Base-by-base conservation (phyloP, 1,139 yeast genomes). In the Pichia cactophila region DNA sequence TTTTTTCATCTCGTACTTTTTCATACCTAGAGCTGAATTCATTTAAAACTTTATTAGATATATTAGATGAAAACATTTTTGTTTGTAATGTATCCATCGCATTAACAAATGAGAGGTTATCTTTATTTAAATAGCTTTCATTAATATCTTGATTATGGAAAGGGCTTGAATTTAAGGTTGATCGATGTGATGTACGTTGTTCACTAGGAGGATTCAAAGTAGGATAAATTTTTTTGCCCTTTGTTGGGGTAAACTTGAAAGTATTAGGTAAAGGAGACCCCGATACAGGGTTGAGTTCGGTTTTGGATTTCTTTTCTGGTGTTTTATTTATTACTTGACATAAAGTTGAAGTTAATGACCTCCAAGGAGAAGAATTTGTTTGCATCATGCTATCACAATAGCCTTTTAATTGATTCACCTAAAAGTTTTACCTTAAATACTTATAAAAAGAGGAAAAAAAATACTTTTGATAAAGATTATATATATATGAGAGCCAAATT, bases 21-120 rank as follows among this genome's bases (percentile, higher is more conserved):
- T 61, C 59, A 44, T 62, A 61, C 36, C 69, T 52, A 26, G 59
- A 56, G 43, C 60, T 61, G 38, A 65, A 58, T 46, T 65, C 69
- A 40, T 54, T 60, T 45, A 65, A 43, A 3, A 65, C 69, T 31
- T 61, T 62, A 23, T 57, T 58, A n/a, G 62, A 60, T 42, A 66
- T 57, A 42, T 57, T 59, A 2, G 65, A 62, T 1, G 69, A 64
- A 47, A 61, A 64, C 37, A 61, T 47, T 46, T 58, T 58, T 14
- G 53, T 48, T 42, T 60, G 63, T 23, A 62, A 44, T 11, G 54
- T 55, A 33, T 62, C 64, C 66, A 61, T 61, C 35, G 61, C 64
- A 26, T 44, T 50, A 5, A 55, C 44, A 51, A 62, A 62, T 1
- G 61, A 55, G 10, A 55, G 48, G 41, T 60, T 60, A 20, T 62